phyloP scores from a whole-genome alignment of 2,329 filamentous ascomycete species.

The Paraphoma chrysanthemicola region DNA sequence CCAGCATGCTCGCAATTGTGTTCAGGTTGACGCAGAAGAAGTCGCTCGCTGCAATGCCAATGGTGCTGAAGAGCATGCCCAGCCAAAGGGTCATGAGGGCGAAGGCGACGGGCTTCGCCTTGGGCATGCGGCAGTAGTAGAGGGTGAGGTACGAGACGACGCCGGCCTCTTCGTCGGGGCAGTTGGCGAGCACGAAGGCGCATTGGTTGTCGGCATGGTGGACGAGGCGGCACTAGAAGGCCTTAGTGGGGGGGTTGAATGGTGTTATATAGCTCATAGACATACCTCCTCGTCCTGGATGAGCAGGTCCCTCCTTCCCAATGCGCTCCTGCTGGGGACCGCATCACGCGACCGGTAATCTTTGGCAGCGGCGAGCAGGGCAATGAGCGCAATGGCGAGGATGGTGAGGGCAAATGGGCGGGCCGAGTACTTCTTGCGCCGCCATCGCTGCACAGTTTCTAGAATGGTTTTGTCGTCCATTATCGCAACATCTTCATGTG shows the following conservation, averaged over 20 bases:
- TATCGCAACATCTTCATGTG: constrained; percentile 28
- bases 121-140: constrained; percentile 82
- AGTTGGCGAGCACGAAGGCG: constrained; percentile 82
- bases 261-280: background rate
- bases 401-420: constrained; percentile 48
- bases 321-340: background rate
- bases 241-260: background rate
- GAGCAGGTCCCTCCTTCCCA: constrained; percentile 27
- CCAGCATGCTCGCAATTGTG: constrained; percentile 86
- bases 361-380: constrained; percentile 37
- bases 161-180: constrained; percentile 86
- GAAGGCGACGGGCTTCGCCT: constrained; percentile 79
- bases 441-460: constrained; percentile 29
- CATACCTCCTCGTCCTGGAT: constrained; percentile 47
- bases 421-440: constrained; percentile 42
- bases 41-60: constrained; percentile 96
- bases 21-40: constrained; percentile 98
- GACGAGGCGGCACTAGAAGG: constrained; percentile 74
- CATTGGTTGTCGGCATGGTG: constrained; percentile 81
- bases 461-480: constrained; percentile 32
- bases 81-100: constrained; percentile 81
- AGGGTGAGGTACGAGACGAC: constrained; percentile 86
- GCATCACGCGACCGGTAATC: constrained; percentile 10
- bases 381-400: constrained; percentile 35
- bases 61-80: constrained; percentile 89